Conservation (phyloP, 495 filamentous ascomycete species). For the Chaetomium tenue region DNA sequence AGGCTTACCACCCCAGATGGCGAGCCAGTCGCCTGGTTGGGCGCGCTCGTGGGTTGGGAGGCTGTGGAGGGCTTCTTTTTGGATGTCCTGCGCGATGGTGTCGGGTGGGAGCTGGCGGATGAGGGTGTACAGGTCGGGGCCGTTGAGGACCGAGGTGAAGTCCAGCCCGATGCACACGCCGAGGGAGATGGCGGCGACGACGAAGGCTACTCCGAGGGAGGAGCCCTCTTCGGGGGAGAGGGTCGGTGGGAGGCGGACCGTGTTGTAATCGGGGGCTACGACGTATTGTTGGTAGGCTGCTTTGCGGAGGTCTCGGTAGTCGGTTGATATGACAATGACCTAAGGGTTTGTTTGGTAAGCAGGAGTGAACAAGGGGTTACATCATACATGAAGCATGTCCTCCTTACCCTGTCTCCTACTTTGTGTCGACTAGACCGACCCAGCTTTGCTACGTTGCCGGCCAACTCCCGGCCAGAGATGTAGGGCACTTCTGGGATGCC, state of each 20-base stretch:
- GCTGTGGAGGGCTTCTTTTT: conserved; percentile 52
- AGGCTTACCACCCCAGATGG: conserved; percentile 65
- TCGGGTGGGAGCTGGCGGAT: conserved; percentile 41
- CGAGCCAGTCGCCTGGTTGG: conserved; percentile 60
- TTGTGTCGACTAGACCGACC: conserved; percentile 46
- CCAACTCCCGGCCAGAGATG: conserved; percentile 64
- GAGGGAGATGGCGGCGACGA: conserved; percentile 57
- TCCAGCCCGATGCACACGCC: conserved; percentile 62
- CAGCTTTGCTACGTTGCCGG: conserved; percentile 55
- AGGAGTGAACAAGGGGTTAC: not conserved
- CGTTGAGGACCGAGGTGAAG: conserved; percentile 47
- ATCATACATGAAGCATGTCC: no score
- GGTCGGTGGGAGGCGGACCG: conserved; percentile 53
- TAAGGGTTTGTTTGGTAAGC: conserved; percentile 10
- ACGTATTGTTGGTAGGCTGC: conserved; percentile 68
- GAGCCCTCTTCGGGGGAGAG: conserved; percentile 53
- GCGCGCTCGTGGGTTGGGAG: conserved; percentile 46
- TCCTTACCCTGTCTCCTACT: conserved; percentile 51
- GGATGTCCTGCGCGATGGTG: conserved; percentile 52
- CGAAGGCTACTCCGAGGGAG: conserved; percentile 63
- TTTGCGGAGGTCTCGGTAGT: conserved; percentile 69
- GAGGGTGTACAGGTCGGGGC: conserved; percentile 54
- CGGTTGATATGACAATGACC: conserved; percentile 63
- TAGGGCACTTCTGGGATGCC: conserved; percentile 63
- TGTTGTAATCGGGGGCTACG: conserved; percentile 61